Conservation (phyloP, 345 rosid genomes). For the Lepidium aucheri region DNA sequence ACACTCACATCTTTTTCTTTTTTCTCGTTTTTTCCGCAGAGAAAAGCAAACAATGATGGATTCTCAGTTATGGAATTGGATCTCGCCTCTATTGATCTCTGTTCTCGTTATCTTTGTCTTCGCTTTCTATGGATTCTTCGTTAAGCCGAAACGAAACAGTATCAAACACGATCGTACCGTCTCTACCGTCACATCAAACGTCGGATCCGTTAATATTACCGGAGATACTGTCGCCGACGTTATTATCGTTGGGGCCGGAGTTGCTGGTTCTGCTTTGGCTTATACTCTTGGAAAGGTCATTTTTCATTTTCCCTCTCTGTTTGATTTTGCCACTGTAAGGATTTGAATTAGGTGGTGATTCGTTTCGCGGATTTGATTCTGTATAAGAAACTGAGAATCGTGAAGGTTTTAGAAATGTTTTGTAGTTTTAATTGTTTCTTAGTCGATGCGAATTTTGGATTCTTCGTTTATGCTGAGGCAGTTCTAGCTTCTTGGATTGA, state of each 20-base stretch:
- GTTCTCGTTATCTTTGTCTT: slow-evolving; percentile 24
- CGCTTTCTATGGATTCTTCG: slow-evolving; percentile 27
- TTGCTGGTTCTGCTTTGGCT: slow-evolving; percentile 70
- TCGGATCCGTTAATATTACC: slow-evolving; percentile 24
- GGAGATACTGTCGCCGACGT: slow-evolving; percentile 36
- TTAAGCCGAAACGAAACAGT: slow-evolving; percentile 16
- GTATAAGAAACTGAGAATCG: not conserved
- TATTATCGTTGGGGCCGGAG: slow-evolving; percentile 68
- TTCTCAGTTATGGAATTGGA: slow-evolving; percentile 32
- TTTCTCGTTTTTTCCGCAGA: slow-evolving; percentile 17
- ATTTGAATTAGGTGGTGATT: not conserved
- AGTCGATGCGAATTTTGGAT: not conserved
- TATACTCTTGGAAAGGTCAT: slow-evolving; percentile 55
- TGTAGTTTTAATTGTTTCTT: not conserved
- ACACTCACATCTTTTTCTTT: not conserved
- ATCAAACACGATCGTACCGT: slow-evolving; percentile 24
- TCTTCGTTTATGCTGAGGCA: not conserved
- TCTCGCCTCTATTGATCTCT: slow-evolving; percentile 30
- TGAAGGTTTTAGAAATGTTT: not conserved
- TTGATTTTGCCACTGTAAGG: not conserved
- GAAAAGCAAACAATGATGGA: slow-evolving; percentile 28
- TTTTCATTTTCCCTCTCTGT: not conserved
- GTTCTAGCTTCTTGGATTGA: not conserved
- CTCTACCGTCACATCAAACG: slow-evolving; percentile 25
- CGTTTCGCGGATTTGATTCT: not conserved